Percentiles rank a stretch among this genome's conserved stretches.
Evolutionary conservation across 2,329 filamentous ascomycete genomes (phyloP).

Genomic region (Trichophyton mentagrophytes): DNA sequence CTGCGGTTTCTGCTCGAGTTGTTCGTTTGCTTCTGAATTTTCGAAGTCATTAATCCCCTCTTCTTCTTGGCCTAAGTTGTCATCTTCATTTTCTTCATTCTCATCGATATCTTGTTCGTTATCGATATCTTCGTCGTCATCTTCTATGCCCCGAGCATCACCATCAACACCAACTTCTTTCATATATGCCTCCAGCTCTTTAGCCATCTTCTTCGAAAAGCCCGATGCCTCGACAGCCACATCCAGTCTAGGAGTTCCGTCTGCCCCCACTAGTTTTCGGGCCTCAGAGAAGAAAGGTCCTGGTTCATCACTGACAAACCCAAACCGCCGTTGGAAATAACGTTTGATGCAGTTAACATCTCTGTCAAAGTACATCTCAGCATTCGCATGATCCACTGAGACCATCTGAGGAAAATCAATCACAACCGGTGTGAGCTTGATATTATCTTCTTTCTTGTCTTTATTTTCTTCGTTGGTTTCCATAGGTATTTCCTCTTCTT

Average conservation of each 20-base stretch:
- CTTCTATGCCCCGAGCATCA: slow-evolving; percentile 30
- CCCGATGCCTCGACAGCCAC: slow-evolving; percentile 83
- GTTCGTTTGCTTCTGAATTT: not conserved
- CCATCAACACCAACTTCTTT: slow-evolving; percentile 53
- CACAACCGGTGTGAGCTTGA: slow-evolving; percentile 62
- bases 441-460: slow-evolving; percentile 19
- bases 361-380: slow-evolving; percentile 93
- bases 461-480: slow-evolving; percentile 21
- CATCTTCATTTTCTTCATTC: slow-evolving; percentile 9
- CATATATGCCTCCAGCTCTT: slow-evolving; percentile 85
- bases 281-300: slow-evolving; percentile 81
- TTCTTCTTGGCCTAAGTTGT: not conserved
- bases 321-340: slow-evolving; percentile 81
- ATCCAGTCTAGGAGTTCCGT: slow-evolving; percentile 60
- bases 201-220: slow-evolving; percentile 93
- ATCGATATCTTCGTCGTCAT: slow-evolving; percentile 29
- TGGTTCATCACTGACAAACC: slow-evolving; percentile 67
- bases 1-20: not conserved
- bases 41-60: not conserved
- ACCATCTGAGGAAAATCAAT: slow-evolving; percentile 99
- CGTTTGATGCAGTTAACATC: slow-evolving; percentile 92
- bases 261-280: slow-evolving; percentile 53
- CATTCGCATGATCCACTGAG: slow-evolving; percentile 84
- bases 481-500: slow-evolving; percentile 46
- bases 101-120: slow-evolving; percentile 23